Percentiles rank a stretch among this genome's conserved stretches.
phyloP scores from a whole-genome alignment of 2,329 filamentous ascomycete genomes.

The Cytospora chrysosperma region DNA sequence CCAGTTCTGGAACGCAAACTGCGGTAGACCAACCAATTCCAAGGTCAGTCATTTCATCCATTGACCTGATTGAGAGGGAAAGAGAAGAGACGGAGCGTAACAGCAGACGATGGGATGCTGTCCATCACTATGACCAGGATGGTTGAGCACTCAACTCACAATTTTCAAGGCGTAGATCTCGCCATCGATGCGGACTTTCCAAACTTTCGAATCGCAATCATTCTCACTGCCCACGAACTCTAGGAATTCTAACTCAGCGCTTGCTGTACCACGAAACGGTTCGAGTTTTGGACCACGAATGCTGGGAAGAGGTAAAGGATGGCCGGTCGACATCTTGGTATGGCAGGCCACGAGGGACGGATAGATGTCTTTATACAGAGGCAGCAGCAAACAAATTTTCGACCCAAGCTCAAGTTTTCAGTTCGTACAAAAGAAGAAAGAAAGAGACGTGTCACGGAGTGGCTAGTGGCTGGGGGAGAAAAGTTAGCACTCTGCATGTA shows the following conservation, averaged over 20 bases:
- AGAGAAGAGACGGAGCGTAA: neutral
- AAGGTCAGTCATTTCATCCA: neutral
- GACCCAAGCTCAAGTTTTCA: no score
- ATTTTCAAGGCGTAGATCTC: neutral
- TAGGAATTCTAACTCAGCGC: neutral
- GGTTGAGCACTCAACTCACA: neutral
- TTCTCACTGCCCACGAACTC: neutral
- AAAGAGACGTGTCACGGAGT: no score
- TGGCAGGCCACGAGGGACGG: neutral
- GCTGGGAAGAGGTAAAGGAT: neutral
- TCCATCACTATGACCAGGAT: neutral
- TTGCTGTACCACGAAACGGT: neutral
- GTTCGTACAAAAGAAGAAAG: no score
- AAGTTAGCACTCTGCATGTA: no score
- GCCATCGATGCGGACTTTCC: neutral
- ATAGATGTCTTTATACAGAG: neutral
- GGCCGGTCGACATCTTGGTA: neutral
- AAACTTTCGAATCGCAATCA: neutral
- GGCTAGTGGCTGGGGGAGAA: no score
- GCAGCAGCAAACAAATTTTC: no score
- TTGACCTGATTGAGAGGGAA: neutral
- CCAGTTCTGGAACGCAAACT: slow-evolving; percentile 1
- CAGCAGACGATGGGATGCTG: no score
- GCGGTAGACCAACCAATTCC: neutral
- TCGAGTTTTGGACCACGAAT: neutral